A percentile compares a stretch with the other conserved stretches of the same genome.
phyloP scores from a whole-genome alignment of 1,139 yeast genomes.

The Kurtzmaniella quercitrusa region DNA sequence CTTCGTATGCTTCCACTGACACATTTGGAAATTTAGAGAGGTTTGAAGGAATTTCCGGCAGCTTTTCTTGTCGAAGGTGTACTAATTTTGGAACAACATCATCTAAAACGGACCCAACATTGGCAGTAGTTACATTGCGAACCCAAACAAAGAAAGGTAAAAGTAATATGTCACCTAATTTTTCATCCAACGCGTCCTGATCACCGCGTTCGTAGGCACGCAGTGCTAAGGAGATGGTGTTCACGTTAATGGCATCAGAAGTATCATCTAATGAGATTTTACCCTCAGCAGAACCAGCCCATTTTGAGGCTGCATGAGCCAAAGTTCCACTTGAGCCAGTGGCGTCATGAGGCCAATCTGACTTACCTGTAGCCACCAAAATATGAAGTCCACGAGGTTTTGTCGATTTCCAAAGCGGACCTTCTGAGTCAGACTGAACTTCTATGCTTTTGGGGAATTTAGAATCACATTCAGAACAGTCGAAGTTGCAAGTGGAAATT shows the following conservation, averaged over 20 bases:
- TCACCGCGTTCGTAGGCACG: conserved; percentile 30
- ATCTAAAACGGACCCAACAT: conserved; percentile 44
- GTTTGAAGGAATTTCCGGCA: conserved; percentile 6
- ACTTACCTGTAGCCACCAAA: conserved; percentile 74
- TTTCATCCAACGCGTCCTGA: conserved; percentile 36
- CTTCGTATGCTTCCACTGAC: conserved; percentile 27
- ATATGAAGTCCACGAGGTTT: conserved; percentile 67
- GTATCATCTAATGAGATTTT: conserved; percentile 12
- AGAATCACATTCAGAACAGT: conserved; percentile 47
- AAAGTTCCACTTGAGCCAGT: conserved; percentile 50
- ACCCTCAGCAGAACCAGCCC: conserved; percentile 31
- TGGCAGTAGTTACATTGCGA: conserved; percentile 41
- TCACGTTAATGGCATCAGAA: conserved; percentile 42
- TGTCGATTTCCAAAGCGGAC: conserved; percentile 67
- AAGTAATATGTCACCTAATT: conserved; percentile 55
- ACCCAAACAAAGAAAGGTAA: conserved; percentile 82
- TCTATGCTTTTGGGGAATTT: conserved; percentile 57
- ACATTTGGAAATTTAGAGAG: background rate
- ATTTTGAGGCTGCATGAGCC: conserved; percentile 43
- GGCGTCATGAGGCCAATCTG: conserved; percentile 84
- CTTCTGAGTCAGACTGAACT: conserved; percentile 32
- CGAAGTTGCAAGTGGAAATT: conserved; percentile 40
- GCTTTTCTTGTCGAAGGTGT: conserved; percentile 17
- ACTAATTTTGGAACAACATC: conserved; percentile 42
- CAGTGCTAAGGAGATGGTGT: conserved; percentile 48